Evolutionary conservation across 148 eudicot genomes (phyloP).

Genomic region (Silene uniflora): DNA sequence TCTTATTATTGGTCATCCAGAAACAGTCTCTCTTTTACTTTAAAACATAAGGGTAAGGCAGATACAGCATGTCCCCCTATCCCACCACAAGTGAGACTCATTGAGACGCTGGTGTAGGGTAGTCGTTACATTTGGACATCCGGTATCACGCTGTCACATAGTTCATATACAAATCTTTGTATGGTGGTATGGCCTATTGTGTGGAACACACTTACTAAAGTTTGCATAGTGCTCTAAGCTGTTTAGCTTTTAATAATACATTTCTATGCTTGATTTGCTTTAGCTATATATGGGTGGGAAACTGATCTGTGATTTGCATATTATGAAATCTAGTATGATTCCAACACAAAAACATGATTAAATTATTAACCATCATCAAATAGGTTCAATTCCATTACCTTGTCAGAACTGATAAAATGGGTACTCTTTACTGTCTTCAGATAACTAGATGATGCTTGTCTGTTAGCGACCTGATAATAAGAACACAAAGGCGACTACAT

Average conservation of each 20-base stretch:
- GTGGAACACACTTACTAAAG: not conserved
- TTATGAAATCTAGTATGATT: not conserved
- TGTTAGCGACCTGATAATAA: slow-evolving; percentile 59
- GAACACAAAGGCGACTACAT: not conserved
- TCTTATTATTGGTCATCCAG: too few relatives aligned
- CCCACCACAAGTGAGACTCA: too few relatives aligned
- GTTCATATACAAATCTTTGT: too few relatives aligned
- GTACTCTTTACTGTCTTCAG: slow-evolving; percentile 67
- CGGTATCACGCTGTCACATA: too few relatives aligned
- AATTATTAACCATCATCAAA: not conserved
- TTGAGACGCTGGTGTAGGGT: too few relatives aligned
- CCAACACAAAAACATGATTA: not conserved
- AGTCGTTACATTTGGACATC: too few relatives aligned
- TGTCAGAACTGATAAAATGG: slow-evolving; percentile 77
- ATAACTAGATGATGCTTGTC: slow-evolving; percentile 61
- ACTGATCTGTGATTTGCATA: not conserved
- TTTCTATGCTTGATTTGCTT: too few relatives aligned
- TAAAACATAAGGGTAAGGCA: too few relatives aligned
- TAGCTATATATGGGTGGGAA: not conserved
- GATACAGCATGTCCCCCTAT: too few relatives aligned
- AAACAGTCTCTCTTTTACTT: too few relatives aligned
- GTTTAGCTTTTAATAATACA: too few relatives aligned
- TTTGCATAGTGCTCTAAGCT: not conserved
- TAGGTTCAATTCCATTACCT: slow-evolving; percentile 43
- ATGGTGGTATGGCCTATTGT: too few relatives aligned